Evolutionary conservation across 192 early-diverging fungal genomes (phyloP).

Genomic region (Phlyctochytrium planicorne): DNA sequence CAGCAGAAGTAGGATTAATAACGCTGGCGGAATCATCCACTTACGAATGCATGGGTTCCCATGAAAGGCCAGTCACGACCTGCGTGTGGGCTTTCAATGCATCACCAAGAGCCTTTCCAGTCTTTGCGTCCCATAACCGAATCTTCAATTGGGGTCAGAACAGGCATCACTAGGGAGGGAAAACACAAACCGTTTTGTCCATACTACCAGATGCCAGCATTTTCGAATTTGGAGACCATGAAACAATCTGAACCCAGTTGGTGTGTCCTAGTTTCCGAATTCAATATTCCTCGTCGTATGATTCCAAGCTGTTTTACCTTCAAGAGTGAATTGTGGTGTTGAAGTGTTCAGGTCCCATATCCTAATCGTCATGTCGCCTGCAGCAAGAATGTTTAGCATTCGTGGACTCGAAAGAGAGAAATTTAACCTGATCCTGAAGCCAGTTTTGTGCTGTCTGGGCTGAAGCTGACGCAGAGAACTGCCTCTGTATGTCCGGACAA

Average conservation of each 20-base stretch:
- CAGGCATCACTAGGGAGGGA: too few species aligned
- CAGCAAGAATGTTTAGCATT: conserved; percentile 21
- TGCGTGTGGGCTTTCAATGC: conserved; percentile 82
- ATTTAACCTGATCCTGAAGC: conserved; percentile 85
- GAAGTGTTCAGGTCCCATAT: conserved; percentile 98
- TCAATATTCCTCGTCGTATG: too few species aligned
- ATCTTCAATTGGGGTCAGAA: conserved; percentile 33
- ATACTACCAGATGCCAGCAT: conserved; percentile 88
- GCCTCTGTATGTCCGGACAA: conserved; percentile 91
- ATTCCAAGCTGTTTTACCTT: conserved; percentile 34
- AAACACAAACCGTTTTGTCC: conserved; percentile 74
- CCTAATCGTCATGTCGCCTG: conserved; percentile 85
- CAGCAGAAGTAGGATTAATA: background rate
- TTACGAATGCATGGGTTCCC: conserved; percentile 90
- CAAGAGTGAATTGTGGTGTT: conserved; percentile 83
- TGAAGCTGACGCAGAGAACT: conserved; percentile 85
- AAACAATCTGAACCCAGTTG: conserved; percentile 89
- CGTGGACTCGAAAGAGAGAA: background rate
- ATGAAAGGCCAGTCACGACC: conserved; percentile 85
- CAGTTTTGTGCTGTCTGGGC: conserved; percentile 84
- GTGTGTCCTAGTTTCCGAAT: conserved; percentile 63
- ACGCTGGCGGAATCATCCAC: too few species aligned
- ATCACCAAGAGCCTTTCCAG: conserved; percentile 76
- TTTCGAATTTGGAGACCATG: conserved; percentile 89
- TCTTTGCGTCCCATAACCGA: conserved; percentile 85